Percentiles rank a stretch among this genome's conserved stretches.
phyloP scores from a whole-genome alignment of 1,284 basidiomycete genomes.

The Fomitopsis betulina region DNA sequence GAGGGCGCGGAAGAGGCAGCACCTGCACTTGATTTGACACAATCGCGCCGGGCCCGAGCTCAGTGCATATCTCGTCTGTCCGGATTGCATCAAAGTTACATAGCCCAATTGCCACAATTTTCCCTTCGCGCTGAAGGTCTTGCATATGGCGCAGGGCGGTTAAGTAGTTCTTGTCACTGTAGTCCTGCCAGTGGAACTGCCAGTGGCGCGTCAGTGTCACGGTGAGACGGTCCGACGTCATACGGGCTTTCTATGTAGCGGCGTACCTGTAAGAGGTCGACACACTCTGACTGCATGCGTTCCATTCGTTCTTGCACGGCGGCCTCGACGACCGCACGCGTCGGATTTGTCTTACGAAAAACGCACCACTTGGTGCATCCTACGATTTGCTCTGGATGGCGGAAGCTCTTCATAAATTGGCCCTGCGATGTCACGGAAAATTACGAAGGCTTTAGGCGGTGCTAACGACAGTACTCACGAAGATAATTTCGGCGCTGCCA shows the following conservation, averaged over 20 bases:
- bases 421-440: constrained; percentile 40
- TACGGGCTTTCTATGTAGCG: background rate
- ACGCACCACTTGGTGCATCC: constrained; percentile 84
- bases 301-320: constrained; percentile 64
- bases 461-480: constrained; percentile 40
- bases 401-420: constrained; percentile 51
- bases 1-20: constrained; percentile 5
- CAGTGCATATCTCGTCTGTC: constrained; percentile 75
- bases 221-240: background rate
- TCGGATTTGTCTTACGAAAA: constrained; percentile 51
- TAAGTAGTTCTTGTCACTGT: constrained; percentile 65
- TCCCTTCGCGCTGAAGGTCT: constrained; percentile 55
- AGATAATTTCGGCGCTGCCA: constrained; percentile 73
- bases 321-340: constrained; percentile 54
- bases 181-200: constrained; percentile 82
- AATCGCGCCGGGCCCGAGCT: constrained; percentile 60
- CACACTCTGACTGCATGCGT: constrained; percentile 41
- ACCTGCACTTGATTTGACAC: constrained; percentile 84
- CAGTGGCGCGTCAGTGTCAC: background rate
- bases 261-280: constrained; percentile 73
- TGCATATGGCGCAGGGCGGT: constrained; percentile 54
- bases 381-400: constrained; percentile 41
- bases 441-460: background rate
- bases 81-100: constrained; percentile 76
- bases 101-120: constrained; percentile 65